A percentile compares a stretch with the other conserved stretches of the same genome.
Conservation (phyloP, 352 stramenopile species). For the Pythium sukuiense region DNA sequence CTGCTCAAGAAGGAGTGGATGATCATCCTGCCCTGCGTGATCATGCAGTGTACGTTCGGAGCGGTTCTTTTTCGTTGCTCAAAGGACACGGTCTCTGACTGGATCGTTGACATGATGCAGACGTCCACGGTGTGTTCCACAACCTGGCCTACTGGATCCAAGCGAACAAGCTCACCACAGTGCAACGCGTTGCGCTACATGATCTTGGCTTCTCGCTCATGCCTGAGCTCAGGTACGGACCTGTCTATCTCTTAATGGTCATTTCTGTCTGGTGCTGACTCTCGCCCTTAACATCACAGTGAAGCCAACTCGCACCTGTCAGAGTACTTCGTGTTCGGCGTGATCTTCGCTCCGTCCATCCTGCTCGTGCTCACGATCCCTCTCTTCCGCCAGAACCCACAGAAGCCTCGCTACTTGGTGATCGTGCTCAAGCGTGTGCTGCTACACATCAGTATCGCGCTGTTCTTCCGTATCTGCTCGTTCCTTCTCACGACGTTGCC, state of each 20-base stretch:
- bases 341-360: constrained; percentile 72
- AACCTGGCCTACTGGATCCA: constrained; percentile 88
- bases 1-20: constrained; percentile 70
- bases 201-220: constrained; percentile 80
- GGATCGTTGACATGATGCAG: constrained; percentile 21
- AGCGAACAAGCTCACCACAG: constrained; percentile 50
- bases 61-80: constrained; percentile 1
- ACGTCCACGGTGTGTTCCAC: constrained; percentile 82
- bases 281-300: constrained; percentile 12
- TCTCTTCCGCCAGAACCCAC: constrained; percentile 61
- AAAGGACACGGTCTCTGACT: not conserved
- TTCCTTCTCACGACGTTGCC: constrained; percentile 81
- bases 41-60: constrained; percentile 78
- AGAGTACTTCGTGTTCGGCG: constrained; percentile 78
- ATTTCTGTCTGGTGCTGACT: not conserved
- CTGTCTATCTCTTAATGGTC: not conserved
- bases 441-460: constrained; percentile 75
- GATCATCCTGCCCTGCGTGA: constrained; percentile 66
- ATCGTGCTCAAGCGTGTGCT: constrained; percentile 83
- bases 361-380: constrained; percentile 64
- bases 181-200: constrained; percentile 74
- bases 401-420: constrained; percentile 68
- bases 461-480: constrained; percentile 71
- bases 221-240: constrained; percentile 52
- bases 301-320: constrained; percentile 48